Percentiles rank a stretch among this genome's conserved stretches.
Evolutionary conservation across 2,329 filamentous ascomycete species (phyloP).

Genomic region (Cephalotrichum gorgonifer): DNA sequence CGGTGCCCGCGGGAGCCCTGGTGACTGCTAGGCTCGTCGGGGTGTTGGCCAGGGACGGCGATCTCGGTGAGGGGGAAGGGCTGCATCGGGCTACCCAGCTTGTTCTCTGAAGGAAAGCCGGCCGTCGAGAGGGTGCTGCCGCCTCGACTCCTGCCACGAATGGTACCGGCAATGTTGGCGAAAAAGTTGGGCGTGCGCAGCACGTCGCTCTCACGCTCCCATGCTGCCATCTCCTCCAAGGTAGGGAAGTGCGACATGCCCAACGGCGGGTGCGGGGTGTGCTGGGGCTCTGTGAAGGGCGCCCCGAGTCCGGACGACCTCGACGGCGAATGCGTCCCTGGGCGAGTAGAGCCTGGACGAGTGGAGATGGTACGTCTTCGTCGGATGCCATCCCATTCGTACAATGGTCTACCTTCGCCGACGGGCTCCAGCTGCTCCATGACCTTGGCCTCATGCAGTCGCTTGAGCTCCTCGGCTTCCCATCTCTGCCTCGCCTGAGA

Average conservation of each 20-base stretch:
- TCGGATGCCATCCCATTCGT: slow-evolving; percentile 88
- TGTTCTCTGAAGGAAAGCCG: slow-evolving; percentile 22
- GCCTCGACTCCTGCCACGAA: slow-evolving; percentile 28
- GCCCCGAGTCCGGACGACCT: slow-evolving; percentile 18
- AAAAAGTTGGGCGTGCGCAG: slow-evolving; percentile 29
- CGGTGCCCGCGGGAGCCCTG: slow-evolving; percentile 16
- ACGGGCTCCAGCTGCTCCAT: slow-evolving; percentile 63
- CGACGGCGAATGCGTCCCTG: slow-evolving; percentile 8
- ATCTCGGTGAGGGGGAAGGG: slow-evolving; percentile 56
- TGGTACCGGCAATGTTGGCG: slow-evolving; percentile 47
- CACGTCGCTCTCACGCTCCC: slow-evolving; percentile 31
- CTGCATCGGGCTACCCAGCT: slow-evolving; percentile 44
- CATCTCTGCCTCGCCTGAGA: slow-evolving; percentile 66
- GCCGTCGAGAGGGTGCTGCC: slow-evolving; percentile 18
- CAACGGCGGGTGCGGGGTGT: slow-evolving; percentile 57
- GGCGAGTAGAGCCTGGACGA: slow-evolving; percentile 5
- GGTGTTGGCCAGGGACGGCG: slow-evolving; percentile 32
- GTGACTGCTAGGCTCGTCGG: slow-evolving; percentile 18
- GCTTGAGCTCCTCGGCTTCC: slow-evolving; percentile 69
- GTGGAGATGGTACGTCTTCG: slow-evolving; percentile 52
- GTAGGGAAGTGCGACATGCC: slow-evolving; percentile 80
- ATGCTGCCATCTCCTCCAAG: slow-evolving; percentile 43
- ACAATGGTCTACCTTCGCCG: slow-evolving; percentile 59
- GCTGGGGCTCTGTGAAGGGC: slow-evolving; percentile 21
- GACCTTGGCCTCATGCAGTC: slow-evolving; percentile 68